A percentile compares a stretch with the other conserved stretches of the same genome.
Conservation (phyloP, 1,139 yeast genomes). For the Zygosaccharomyces sapae region DNA sequence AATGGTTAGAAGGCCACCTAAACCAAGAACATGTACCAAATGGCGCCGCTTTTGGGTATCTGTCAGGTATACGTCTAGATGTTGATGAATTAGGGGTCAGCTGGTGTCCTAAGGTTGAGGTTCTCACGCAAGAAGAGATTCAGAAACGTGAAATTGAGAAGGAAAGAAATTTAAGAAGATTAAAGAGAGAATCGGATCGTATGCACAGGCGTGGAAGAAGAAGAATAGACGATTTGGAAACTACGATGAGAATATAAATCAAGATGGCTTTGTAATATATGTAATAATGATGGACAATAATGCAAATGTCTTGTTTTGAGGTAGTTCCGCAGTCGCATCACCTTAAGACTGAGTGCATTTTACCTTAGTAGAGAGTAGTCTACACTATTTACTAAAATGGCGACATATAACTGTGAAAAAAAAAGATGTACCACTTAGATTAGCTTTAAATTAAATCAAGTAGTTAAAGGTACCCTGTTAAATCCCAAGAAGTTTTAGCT, state of each 20-base stretch:
- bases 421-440: no score
- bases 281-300: not conserved
- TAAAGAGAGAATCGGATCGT: constrained; percentile 77
- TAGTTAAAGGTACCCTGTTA: no score
- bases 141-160: constrained; percentile 94
- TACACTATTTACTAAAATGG: no score
- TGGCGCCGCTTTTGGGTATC: constrained; percentile 54
- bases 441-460: no score
- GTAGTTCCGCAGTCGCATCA: no score
- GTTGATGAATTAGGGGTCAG: constrained; percentile 60
- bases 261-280: not conserved
- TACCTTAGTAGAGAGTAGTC: no score
- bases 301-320: no score
- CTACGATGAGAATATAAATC: constrained; percentile 29
- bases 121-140: constrained; percentile 84
- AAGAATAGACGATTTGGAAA: constrained; percentile 56
- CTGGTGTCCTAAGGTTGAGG: constrained; percentile 89
- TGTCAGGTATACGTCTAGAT: constrained; percentile 64
- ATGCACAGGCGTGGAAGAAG: constrained; percentile 47
- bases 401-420: no score
- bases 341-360: no score
- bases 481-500: not conserved
- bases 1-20: constrained; percentile 73
- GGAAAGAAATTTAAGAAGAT: constrained; percentile 83
- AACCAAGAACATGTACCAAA: constrained; percentile 54